Conservation (phyloP, 257 asterid species). For the Solanum rostratum region DNA sequence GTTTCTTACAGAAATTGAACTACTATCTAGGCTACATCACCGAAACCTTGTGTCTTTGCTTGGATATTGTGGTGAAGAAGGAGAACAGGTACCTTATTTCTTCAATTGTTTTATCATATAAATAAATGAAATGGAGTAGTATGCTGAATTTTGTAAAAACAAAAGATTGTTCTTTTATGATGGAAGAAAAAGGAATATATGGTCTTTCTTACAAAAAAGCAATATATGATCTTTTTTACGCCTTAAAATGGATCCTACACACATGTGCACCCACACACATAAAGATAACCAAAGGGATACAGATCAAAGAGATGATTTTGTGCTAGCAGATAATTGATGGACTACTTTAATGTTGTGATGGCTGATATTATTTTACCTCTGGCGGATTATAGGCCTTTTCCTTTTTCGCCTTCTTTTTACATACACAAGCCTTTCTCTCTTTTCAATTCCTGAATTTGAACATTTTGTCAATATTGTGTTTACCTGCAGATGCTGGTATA, state of each 20-base stretch:
- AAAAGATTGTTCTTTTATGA: neutral
- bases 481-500: conserved; percentile 84
- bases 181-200: neutral
- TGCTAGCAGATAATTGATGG: neutral
- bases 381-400: neutral
- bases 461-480: conserved; percentile 6
- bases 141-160: neutral
- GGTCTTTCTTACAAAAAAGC: neutral
- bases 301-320: neutral
- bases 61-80: conserved; percentile 92
- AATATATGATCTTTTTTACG: neutral
- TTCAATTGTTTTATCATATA: neutral
- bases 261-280: neutral
- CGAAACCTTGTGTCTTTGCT: conserved; percentile 75
- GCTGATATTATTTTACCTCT: neutral
- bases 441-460: neutral
- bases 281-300: neutral
- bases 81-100: conserved; percentile 68
- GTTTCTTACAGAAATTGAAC: conserved; percentile 88
- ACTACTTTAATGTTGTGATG: neutral
- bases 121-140: neutral
- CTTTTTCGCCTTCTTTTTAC: neutral
- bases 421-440: neutral
- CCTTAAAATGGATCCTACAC: neutral
- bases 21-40: conserved; percentile 86